These are phyloP conservation scores for Jackrogersella minutella DNA, from an alignment of 495 filamentous ascomycete genomes.

Conservation along the genomic window DNA sequence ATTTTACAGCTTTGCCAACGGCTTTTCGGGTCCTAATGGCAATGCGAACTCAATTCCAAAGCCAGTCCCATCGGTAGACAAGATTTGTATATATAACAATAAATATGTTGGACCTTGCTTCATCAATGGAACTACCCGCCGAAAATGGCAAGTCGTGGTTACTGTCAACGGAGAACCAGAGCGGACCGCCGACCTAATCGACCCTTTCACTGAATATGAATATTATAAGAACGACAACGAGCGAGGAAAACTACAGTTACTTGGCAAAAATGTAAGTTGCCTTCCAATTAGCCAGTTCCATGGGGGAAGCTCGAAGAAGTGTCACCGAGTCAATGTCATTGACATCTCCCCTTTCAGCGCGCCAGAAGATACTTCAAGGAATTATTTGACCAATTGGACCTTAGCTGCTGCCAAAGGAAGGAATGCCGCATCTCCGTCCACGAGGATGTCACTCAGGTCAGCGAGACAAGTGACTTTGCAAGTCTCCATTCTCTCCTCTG, in stretches of 20 bases:
- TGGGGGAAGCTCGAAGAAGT: neutral
- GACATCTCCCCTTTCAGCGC: neutral
- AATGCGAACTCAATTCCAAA: neutral
- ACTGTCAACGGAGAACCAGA: neutral
- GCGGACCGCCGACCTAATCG: neutral
- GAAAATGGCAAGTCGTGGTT: neutral
- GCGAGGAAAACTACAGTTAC: neutral
- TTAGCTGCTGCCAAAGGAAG: conserved; percentile 4
- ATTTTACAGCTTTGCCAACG: neutral
- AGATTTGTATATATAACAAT: neutral
- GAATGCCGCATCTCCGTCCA: conserved; percentile 2
- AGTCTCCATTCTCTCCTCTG: conserved; percentile 3
- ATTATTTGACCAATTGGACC: conserved; percentile 7
- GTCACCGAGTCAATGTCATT: neutral
- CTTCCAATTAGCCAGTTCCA: neutral
- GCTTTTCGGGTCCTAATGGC: neutral
- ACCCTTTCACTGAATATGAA: neutral
- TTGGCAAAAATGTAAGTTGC: neutral
- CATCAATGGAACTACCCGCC: neutral
- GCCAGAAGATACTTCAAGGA: neutral
- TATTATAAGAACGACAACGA: conserved; percentile 2
- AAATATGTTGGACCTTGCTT: neutral
- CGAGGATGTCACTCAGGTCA: neutral
- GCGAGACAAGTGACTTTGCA: neutral
- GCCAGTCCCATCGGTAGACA: neutral